Evolutionary conservation across 345 rosid genomes (phyloP), one percentile per base, ranked within the genome.

Genomic region (Physaria fendleri): DNA sequence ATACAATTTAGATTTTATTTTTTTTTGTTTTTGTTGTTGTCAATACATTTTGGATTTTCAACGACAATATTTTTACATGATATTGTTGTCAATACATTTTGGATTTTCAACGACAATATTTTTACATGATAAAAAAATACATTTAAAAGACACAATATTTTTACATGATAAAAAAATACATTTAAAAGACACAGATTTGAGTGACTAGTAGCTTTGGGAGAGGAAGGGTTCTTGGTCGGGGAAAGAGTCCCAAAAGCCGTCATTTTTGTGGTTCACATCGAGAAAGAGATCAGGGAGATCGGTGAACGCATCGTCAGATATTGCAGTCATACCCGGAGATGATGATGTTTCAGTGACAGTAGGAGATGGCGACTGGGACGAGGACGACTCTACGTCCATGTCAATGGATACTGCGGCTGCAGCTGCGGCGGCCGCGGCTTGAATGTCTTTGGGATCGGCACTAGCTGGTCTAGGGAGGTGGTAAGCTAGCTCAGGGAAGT

Each of bases 401-500:
- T 51, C 72, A 33, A 50, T 11, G 7, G 30, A 45, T 1, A 28
- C 40, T 2, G 43, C 34, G 2, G 64, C 71, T 47, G 97, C 96
- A 5, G 98, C 95, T n/a, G 78, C 81, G 2, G 79, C 68, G 1
- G 97, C 97, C 3, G 97, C 97, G 4, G 92, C 88, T 69, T 83
- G 98, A 30, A 91, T 88, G 79, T 91, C 96, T 23, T 91, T 79
- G 5, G 97, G 95, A 12, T 79, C 74, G 65, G 52, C 49, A 8
- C 88, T 83, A 8, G 79, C 75, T 0, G 98, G 98, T 62, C 87
- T 83, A 56, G 98, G 98, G 16, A 91, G 78, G 22, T 78, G 68
- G 22, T 61, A 71, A 5, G 91, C 78, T n/a, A 91, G 86, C 40
- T 83, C 76, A 6, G 98, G 98, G 86, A 91, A 91, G 81, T 88